Evolutionary conservation across 345 rosid genomes (phyloP).

Genomic region (Kandelia obovata): DNA sequence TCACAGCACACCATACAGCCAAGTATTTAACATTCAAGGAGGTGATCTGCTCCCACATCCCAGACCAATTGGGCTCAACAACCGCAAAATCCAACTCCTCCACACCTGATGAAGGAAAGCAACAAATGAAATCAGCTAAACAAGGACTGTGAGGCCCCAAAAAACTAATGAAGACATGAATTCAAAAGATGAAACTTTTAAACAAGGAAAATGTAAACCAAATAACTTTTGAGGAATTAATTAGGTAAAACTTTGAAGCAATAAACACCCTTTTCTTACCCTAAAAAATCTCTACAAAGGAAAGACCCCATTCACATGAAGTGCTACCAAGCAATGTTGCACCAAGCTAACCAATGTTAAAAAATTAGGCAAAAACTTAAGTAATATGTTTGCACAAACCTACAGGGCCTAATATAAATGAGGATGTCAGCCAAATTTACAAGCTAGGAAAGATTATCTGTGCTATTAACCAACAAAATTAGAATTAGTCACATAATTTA

Average conservation of each 20-base stretch:
- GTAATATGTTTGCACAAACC: not conserved
- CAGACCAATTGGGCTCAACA: slow-evolving; percentile 63
- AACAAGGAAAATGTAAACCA: not conserved
- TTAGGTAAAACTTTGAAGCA: not conserved
- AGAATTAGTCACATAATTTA: not conserved
- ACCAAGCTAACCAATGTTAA: not conserved
- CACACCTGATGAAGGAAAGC: slow-evolving; percentile 42
- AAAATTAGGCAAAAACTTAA: not conserved
- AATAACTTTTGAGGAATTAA: not conserved
- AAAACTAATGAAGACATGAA: not conserved
- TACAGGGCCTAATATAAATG: too few relatives aligned
- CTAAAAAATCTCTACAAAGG: too few relatives aligned
- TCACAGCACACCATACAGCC: slow-evolving; percentile 47
- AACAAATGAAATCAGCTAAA: slow-evolving; percentile 8
- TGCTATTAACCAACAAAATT: not conserved
- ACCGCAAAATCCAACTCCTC: slow-evolving; percentile 76
- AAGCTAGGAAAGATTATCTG: not conserved
- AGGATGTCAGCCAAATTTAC: not conserved
- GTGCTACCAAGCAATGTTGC: not conserved
- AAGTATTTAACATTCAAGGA: slow-evolving; percentile 61
- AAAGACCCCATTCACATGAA: too few relatives aligned
- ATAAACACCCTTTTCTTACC: too few relatives aligned
- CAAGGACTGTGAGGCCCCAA: slow-evolving; percentile 15
- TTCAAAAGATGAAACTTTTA: not conserved
- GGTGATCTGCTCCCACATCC: slow-evolving; percentile 55